Evolutionary conservation across 805 yeast species (phyloP), one percentile per base, ranked within the genome.

Genomic region (Wickerhamiella sergipiensis): DNA sequence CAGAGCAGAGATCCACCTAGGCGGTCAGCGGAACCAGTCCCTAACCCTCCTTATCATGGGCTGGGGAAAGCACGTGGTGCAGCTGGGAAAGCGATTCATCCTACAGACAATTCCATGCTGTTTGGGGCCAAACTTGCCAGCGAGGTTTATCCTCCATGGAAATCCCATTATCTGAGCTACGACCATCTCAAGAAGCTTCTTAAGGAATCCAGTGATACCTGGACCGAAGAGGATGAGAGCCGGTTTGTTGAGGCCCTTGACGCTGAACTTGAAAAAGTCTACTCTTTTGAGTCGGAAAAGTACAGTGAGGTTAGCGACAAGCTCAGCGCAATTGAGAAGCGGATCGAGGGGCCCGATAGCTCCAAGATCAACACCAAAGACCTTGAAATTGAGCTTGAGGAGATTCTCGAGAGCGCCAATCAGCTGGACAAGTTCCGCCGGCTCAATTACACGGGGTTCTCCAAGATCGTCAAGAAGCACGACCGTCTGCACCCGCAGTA

Each of bases 381-480:
- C 22, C 83, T 87, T 60, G 86, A 85, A 59, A 67, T 67, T 33
- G 77, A 79, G 50, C 72, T 92, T 58, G 98, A 92, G 62, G 80
- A 79, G 53, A 70, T 81, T 24, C 71, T 92, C 53, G 75, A 79
- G 10, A 74, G 78, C 59, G 85, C 97, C 10, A 85, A 84, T 60
- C 90, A 86, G 61, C 72, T 92, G 59, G 96, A 89, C 65, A 85
- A 80, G 63, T 92, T 92, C 69, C 83, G 94, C 43, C 76, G 98
- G 61, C 68, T 90, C 58, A 92, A 92, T 68, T 92, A 83, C 71
- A 90, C 98, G 13, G 98, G 97, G 1, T 90, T 92, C 69, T 76
- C 81, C 60, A 92, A 92, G 65, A 86, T 92, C 59, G 97, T 89
- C 57, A 89, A 90, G 71, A 90, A 90, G 69, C 98, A 92, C 64